These are phyloP conservation scores for Aureobasidium subglaciale DNA, from an alignment of 2,329 filamentous ascomycete species.

Conservation along the genomic window DNA sequence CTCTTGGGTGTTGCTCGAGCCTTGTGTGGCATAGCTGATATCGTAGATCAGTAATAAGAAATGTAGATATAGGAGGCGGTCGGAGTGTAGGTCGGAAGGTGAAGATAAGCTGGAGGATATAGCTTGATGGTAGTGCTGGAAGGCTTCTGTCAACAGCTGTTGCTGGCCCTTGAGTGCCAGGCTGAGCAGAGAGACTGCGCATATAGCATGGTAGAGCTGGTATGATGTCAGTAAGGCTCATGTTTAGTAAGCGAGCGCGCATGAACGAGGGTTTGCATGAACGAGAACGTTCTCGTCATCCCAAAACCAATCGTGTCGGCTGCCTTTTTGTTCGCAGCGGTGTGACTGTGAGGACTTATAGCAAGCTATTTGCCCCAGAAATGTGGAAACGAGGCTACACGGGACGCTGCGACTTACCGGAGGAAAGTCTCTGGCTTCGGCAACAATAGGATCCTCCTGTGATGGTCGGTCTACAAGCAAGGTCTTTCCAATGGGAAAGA, in stretches of 20 bases:
- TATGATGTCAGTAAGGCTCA: conserved; percentile 11
- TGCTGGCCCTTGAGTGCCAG: conserved; percentile 40
- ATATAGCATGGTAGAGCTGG: conserved; percentile 51
- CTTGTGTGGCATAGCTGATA: conserved; percentile 35
- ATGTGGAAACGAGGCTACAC: neutral
- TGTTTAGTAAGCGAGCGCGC: too few species aligned
- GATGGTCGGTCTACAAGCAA: neutral
- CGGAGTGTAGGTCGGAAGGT: conserved; percentile 46
- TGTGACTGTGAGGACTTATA: neutral
- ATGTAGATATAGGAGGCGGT: conserved; percentile 51
- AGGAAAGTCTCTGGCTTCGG: conserved; percentile 42
- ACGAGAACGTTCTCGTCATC: too few species aligned
- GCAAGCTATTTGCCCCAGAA: neutral
- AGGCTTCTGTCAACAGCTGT: conserved; percentile 38
- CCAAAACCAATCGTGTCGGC: too few species aligned
- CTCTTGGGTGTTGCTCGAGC: conserved; percentile 40
- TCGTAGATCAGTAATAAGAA: conserved; percentile 53
- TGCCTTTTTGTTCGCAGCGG: too few species aligned
- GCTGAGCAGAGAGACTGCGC: conserved; percentile 50
- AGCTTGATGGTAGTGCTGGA: conserved; percentile 50
- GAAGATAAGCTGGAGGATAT: conserved; percentile 38
- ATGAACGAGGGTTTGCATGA: too few species aligned
- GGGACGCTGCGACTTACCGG: conserved; percentile 36
- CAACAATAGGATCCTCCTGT: conserved; percentile 16
- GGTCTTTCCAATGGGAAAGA: conserved; percentile 14